Evolutionary conservation across 2,329 filamentous ascomycete species (phyloP).

Genomic region (Fusarium begoniae): DNA sequence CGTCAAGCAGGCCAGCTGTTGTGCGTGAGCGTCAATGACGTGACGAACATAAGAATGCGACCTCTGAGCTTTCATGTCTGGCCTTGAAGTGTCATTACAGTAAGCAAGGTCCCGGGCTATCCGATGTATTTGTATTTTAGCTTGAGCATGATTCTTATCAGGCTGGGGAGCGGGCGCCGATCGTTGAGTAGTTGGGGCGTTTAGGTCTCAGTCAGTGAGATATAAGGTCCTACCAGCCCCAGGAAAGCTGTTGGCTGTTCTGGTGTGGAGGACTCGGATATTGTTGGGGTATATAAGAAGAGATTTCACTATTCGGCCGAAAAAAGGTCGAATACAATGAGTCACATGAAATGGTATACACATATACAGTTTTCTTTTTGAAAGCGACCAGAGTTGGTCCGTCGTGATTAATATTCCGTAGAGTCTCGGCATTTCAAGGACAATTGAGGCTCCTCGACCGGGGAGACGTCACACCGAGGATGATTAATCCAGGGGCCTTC

Average conservation of each 20-base stretch:
- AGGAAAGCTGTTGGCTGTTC: not conserved
- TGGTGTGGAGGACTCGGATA: not conserved
- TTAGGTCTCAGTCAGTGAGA: slow-evolving; percentile 6
- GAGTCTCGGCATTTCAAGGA: not conserved
- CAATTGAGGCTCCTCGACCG: slow-evolving; percentile 16
- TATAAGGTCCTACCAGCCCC: not conserved
- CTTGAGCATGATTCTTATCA: slow-evolving; percentile 1
- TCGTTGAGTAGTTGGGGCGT: not conserved
- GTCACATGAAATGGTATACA: not conserved
- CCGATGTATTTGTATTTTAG: slow-evolving; percentile 14
- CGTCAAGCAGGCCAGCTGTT: not conserved
- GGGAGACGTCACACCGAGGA: slow-evolving; percentile 30
- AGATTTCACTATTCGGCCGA: not conserved
- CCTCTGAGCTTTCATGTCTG: not conserved
- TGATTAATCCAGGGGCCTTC: slow-evolving; percentile 33
- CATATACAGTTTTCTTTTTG: not conserved
- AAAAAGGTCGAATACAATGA: slow-evolving; percentile 3
- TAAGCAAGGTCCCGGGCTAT: slow-evolving; percentile 34
- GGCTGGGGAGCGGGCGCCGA: slow-evolving; percentile 2
- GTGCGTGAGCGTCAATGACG: slow-evolving; percentile 19
- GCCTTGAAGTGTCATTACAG: slow-evolving; percentile 5
- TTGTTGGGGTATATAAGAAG: not conserved
- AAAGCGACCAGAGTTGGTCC: not conserved
- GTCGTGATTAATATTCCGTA: not conserved
- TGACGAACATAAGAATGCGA: not conserved